A percentile compares a stretch with the other conserved stretches of the same genome.
These are phyloP conservation scores for Skeletonema costatum DNA, from an alignment of 108 stramenopile species.

Conservation along the genomic window DNA sequence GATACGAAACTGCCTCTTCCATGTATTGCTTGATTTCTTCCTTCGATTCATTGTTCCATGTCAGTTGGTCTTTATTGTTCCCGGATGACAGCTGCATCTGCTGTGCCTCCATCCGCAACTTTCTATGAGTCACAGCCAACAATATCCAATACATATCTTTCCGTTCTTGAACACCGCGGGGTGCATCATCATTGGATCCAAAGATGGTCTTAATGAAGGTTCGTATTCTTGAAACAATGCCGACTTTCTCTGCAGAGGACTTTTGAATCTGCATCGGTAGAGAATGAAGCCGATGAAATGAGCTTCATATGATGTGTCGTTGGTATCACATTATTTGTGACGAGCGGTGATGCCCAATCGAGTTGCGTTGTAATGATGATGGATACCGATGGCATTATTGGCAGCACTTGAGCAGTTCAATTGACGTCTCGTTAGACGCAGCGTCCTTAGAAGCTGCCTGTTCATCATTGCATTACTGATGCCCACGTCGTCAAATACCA, in stretches of 20 bases:
- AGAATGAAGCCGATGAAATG: background rate
- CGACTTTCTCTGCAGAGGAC: background rate
- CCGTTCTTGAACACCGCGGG: constrained; percentile 68
- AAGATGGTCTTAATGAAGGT: constrained; percentile 26
- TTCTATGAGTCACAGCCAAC: constrained; percentile 52
- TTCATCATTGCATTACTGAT: background rate
- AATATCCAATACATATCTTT: constrained; percentile 62
- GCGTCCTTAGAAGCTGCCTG: background rate
- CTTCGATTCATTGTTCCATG: constrained; percentile 28
- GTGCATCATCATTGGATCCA: constrained; percentile 44
- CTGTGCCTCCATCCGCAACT: constrained; percentile 26
- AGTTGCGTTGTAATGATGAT: background rate
- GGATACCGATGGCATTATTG: background rate
- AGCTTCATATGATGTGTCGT: background rate
- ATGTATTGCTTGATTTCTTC: constrained; percentile 37
- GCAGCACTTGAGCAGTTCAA: background rate
- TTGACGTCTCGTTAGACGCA: background rate
- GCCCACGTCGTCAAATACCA: background rate
- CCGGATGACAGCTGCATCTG: background rate
- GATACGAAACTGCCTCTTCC: constrained; percentile 48
- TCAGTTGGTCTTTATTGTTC: background rate
- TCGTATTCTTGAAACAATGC: constrained; percentile 17
- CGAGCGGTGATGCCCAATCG: background rate
- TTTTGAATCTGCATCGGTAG: background rate
- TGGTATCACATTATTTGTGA: background rate